Base-by-base conservation (phyloP, 2,329 filamentous ascomycete species). In the Colletotrichum orchidophilum region DNA sequence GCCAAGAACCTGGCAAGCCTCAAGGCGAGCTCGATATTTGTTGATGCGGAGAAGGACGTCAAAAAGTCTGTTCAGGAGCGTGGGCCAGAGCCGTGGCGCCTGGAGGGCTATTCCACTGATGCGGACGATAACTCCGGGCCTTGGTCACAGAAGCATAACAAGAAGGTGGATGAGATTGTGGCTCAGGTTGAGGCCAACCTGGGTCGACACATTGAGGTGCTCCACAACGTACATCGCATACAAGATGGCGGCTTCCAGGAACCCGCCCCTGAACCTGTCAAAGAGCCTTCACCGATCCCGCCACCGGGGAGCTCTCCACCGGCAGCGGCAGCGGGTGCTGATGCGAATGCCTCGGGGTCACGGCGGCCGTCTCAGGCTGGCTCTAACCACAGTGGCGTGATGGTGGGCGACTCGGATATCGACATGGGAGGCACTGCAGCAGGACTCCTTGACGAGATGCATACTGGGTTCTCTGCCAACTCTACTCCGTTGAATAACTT, bases 171-270 rank as follows among this genome's bases (percentile, higher is more conserved):
- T 29, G 91, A 94, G 63, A 91, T 98, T 49, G 87, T 95, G 27
- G 86, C 89, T 52, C 90, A 94, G 65, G 89, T 97, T 1, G 94
- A 97, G 82, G 84, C 87, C 61, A 84, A 90, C 2, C 86, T 93
- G n/a, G 91, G 91, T 21, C 90, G 90, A 66, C 90, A 89, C 73
- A 89, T 94, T 53, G 86, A 88, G 46, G 84, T 87, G 29, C 88
- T 93, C 63, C 88, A 90, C 60, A 86, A 88, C 27, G 86, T 96
- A 8, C 87, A 89, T 46, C 91, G 94, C 55, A 87, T 97, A 53
- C 91, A 96, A 77, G 93, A 93, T 76, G 95, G 94, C 59, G 94
- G 94, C 2, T 90, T 87, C 73, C 88, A 94, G 80, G 90, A 94
- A 73, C 87, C 86, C 7, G 83, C 82, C 5, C 85, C 87, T 3